Evolutionary conservation across 768 basidiomycete genomes (phyloP).

Genomic region (Boletus edulis): DNA sequence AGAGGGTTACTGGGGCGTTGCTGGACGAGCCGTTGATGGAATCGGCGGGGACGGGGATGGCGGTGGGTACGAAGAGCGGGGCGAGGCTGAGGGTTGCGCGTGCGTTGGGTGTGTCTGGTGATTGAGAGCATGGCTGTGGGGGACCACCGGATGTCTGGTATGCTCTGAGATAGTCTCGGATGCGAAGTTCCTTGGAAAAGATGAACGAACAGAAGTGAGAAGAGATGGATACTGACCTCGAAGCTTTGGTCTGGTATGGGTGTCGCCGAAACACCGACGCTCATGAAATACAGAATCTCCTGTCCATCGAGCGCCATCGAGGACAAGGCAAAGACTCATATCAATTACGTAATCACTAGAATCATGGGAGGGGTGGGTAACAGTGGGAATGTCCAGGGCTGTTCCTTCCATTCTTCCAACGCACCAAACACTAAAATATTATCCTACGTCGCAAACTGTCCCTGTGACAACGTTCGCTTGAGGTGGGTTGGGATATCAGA

Average conservation of each 20-base stretch:
- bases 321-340: not conserved
- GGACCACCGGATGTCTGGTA: constrained; percentile 46
- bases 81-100: constrained; percentile 47
- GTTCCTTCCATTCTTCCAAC: too few relatives aligned
- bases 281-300: constrained; percentile 28
- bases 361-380: not conserved
- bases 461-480: too few relatives aligned
- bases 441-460: too few relatives aligned
- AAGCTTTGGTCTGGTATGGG: constrained; percentile 20
- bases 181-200: constrained; percentile 47
- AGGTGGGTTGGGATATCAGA: too few relatives aligned
- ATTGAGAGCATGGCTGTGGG: constrained; percentile 47
- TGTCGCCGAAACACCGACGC: constrained; percentile 18
- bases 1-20: constrained; percentile 5
- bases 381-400: too few relatives aligned
- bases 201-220: not conserved
- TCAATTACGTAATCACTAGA: constrained; percentile 12
- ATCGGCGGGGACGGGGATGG: constrained; percentile 16
- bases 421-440: too few relatives aligned
- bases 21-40: not conserved
- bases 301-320: constrained; percentile 13
- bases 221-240: constrained; percentile 19
- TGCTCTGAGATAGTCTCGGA: constrained; percentile 51
- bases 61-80: constrained; percentile 48
- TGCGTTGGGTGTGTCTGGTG: constrained; percentile 43